Percentiles rank a stretch among this genome's conserved stretches.
Evolutionary conservation across 495 filamentous ascomycete species (phyloP).

Genomic region (Trichoderma parareesei): DNA sequence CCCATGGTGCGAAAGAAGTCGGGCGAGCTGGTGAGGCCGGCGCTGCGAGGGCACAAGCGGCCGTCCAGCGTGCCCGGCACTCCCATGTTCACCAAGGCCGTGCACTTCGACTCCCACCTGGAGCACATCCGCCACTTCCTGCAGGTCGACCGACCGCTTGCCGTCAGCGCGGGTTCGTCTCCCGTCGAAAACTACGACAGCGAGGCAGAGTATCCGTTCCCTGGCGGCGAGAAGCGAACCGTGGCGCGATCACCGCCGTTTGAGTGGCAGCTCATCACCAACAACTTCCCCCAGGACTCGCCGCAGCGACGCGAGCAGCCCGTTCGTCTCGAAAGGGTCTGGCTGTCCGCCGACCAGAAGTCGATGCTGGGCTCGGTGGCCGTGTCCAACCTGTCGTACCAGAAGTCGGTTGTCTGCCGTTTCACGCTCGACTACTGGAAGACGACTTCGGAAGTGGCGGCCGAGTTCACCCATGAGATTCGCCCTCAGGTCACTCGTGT

Average conservation of each 20-base stretch:
- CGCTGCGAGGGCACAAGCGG: conserved; percentile 70
- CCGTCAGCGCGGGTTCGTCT: conserved; percentile 92
- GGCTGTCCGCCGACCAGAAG: conserved; percentile 78
- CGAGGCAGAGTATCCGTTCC: conserved; percentile 82
- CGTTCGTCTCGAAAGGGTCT: conserved; percentile 73
- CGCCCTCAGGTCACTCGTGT: conserved; percentile 55
- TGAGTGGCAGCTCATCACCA: conserved; percentile 80
- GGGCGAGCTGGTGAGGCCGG: conserved; percentile 90
- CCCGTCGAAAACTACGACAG: conserved; percentile 79
- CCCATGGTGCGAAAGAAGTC: conserved; percentile 96
- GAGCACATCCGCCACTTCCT: conserved; percentile 94
- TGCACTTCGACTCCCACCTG: conserved; percentile 90
- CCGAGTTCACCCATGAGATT: conserved; percentile 77
- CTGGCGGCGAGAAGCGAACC: conserved; percentile 37
- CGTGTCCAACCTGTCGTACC: conserved; percentile 82
- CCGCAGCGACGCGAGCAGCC: conserved; percentile 54
- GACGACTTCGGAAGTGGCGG: conserved; percentile 87
- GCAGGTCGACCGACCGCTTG: conserved; percentile 84
- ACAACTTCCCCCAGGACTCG: conserved; percentile 72
- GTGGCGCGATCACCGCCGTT: conserved; percentile 40
- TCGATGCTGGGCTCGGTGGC: conserved; percentile 72
- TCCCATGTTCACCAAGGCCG: conserved; percentile 86
- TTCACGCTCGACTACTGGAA: conserved; percentile 98
- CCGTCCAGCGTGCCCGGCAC: conserved; percentile 97
- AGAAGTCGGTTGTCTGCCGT: conserved; percentile 78